A percentile compares a stretch with the other conserved stretches of the same genome.
phyloP scores from a whole-genome alignment of 371 early-diverging fungal genomes.

The Lichtheimia ornata region DNA sequence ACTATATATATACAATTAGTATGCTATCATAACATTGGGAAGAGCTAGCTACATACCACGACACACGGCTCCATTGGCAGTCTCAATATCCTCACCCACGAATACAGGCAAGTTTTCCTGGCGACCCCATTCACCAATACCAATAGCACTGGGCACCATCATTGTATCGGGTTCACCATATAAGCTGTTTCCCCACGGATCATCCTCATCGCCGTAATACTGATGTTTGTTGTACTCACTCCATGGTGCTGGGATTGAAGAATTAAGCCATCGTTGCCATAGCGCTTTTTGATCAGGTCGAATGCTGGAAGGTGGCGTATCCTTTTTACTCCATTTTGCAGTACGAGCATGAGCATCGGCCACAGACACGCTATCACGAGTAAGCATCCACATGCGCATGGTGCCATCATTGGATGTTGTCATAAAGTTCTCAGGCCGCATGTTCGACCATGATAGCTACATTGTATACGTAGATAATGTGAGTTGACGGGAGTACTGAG shows the following conservation, averaged over 20 bases:
- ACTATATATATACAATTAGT: background rate
- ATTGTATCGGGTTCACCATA: conserved; percentile 15
- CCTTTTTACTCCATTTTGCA: conserved; percentile 11
- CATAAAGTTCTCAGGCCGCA: conserved; percentile 56
- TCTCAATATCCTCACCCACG: conserved; percentile 26
- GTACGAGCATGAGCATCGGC: conserved; percentile 26
- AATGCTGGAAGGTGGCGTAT: conserved; percentile 15
- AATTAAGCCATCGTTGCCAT: background rate
- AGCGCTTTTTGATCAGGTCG: conserved; percentile 2
- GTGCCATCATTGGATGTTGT: conserved; percentile 56
- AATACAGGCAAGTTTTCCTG: conserved; percentile 21
- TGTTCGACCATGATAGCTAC: conserved; percentile 62
- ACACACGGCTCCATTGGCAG: conserved; percentile 24
- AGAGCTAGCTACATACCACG: conserved; percentile 23
- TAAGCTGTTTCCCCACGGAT: conserved; percentile 6
- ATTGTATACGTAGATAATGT: background rate
- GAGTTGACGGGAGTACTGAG: background rate
- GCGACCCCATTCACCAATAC: conserved; percentile 39
- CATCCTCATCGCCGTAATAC: conserved; percentile 14
- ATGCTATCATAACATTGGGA: background rate
- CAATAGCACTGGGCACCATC: conserved; percentile 26
- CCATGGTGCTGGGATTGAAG: conserved; percentile 10
- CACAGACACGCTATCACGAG: conserved; percentile 20
- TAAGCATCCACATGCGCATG: conserved; percentile 52
- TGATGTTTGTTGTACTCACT: conserved; percentile 1